Conservation (phyloP, 306 rosid species). For the Vigna reflexopilosa region DNA sequence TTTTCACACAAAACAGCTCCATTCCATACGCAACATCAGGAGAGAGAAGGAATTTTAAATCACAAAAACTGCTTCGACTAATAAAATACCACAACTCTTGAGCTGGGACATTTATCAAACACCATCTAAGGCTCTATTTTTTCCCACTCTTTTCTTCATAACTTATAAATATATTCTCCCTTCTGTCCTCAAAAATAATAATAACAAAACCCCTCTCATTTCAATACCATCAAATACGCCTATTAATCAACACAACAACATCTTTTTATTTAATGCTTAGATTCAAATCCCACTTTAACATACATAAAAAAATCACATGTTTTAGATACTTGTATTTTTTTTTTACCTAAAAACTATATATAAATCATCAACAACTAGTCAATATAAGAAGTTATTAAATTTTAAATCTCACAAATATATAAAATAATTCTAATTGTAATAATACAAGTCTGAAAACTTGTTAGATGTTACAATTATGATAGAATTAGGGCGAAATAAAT, state of each 20-base stretch:
- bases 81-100: constrained; percentile 29
- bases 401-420: too few species aligned
- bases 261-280: too few species aligned
- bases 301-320: too few species aligned
- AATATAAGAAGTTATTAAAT: too few species aligned
- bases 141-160: constrained; percentile 9
- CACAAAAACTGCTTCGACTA: constrained; percentile 1
- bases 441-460: too few species aligned
- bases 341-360: neutral
- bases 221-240: too few species aligned
- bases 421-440: too few species aligned
- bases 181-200: neutral
- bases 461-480: too few species aligned
- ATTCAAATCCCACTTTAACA: neutral
- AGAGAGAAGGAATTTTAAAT: constrained; percentile 34
- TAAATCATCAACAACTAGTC: neutral
- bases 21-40: constrained; percentile 65
- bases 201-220: neutral
- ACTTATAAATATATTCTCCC: neutral
- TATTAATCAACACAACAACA: too few species aligned
- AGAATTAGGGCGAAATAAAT: too few species aligned
- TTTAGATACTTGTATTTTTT: neutral
- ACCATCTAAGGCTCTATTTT: constrained; percentile 28
- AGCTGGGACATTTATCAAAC: constrained; percentile 18
- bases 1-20: constrained; percentile 71